Evolutionary conservation across 768 basidiomycete genomes (phyloP).

Genomic region (Suillus ampliporus): DNA sequence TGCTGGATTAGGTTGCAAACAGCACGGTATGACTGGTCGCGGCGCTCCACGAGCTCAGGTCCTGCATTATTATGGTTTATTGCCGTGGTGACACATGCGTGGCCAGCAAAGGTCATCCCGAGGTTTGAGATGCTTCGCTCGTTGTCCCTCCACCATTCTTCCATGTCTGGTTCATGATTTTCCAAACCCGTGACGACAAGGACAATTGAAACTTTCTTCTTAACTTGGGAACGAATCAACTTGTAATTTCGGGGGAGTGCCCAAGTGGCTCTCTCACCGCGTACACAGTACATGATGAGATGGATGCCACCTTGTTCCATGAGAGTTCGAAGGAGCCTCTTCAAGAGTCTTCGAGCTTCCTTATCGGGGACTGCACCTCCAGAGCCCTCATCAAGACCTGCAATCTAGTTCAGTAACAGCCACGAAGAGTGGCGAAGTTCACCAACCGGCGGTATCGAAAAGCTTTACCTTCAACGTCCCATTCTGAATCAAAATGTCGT

Average conservation of each 20-base stretch:
- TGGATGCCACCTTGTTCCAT: conserved; percentile 27
- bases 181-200: conserved; percentile 42
- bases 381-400: conserved; percentile 39
- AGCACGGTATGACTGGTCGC: conserved; percentile 23
- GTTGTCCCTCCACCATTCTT: conserved; percentile 46
- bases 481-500: not conserved
- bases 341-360: conserved; percentile 32
- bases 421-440: not conserved
- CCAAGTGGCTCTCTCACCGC: conserved; percentile 31
- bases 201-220: conserved; percentile 40
- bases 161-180: conserved; percentile 37
- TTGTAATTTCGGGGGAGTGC: conserved; percentile 34
- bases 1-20: conserved; percentile 16
- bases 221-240: conserved; percentile 35
- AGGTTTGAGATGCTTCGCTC: conserved; percentile 33
- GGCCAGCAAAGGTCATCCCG: conserved; percentile 43
- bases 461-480: conserved; percentile 8
- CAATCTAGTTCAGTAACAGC: conserved; percentile 1
- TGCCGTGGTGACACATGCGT: conserved; percentile 46
- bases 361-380: conserved; percentile 31
- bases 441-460: conserved; percentile 23
- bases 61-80: not conserved
- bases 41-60: not conserved
- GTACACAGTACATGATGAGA: conserved; percentile 40
- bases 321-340: conserved; percentile 39